phyloP scores from a whole-genome alignment of 495 filamentous ascomycete species.

The Podospora comata region DNA sequence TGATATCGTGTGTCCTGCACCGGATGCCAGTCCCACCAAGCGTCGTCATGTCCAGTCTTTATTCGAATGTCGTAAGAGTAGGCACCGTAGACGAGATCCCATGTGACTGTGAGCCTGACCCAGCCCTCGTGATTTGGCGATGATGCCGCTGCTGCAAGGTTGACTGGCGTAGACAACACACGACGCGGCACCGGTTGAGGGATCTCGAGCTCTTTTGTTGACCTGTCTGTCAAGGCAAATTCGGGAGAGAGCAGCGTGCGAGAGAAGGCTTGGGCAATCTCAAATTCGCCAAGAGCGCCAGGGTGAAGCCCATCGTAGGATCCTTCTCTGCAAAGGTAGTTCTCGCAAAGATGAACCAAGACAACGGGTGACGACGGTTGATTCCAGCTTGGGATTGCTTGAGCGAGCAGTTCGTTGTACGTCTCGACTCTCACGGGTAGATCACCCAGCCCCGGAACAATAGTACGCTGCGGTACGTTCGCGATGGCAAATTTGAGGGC shows the following conservation, averaged over 20 bases:
- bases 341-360: conserved; percentile 27
- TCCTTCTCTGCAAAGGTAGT: conserved; percentile 29
- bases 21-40: neutral
- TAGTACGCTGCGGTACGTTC: conserved; percentile 30
- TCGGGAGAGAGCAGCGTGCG: conserved; percentile 15
- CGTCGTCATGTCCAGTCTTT: neutral
- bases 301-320: conserved; percentile 42
- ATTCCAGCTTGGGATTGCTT: conserved; percentile 21
- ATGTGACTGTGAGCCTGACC: conserved; percentile 17
- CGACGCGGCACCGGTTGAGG: conserved; percentile 20
- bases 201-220: conserved; percentile 13
- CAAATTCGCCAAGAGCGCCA: conserved; percentile 34
- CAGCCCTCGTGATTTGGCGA: conserved; percentile 7
- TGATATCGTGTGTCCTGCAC: neutral
- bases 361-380: conserved; percentile 26
- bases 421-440: conserved; percentile 24
- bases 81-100: conserved; percentile 30
- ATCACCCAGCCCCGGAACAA: conserved; percentile 23
- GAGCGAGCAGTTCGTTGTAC: conserved; percentile 32
- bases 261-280: conserved; percentile 31
- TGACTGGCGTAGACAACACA: conserved; percentile 14
- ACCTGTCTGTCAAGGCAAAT: conserved; percentile 19
- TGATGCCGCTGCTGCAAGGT: conserved; percentile 8
- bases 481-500: conserved; percentile 33
- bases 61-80: conserved; percentile 23